Percentiles rank a stretch among this genome's conserved stretches.
These are phyloP conservation scores for Ophiosphaerella korrae DNA, from an alignment of 2,329 filamentous ascomycete species.

Conservation along the genomic window DNA sequence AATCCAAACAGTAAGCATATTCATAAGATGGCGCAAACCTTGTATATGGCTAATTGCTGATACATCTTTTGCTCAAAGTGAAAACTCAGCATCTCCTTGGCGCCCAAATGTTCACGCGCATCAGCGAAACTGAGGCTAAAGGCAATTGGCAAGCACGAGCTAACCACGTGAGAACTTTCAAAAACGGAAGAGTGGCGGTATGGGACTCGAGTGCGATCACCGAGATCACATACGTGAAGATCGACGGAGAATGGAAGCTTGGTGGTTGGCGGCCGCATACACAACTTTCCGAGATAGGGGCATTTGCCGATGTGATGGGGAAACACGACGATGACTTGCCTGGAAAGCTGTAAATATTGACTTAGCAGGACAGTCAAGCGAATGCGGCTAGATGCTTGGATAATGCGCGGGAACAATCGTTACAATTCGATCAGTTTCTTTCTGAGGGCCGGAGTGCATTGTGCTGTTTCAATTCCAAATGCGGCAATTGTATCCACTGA, in stretches of 20 bases:
- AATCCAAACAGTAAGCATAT: background rate
- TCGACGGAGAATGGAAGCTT: background rate
- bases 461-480: too few species aligned
- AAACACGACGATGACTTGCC: too few species aligned
- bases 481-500: too few species aligned
- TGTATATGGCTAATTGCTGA: background rate
- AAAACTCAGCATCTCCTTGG: background rate
- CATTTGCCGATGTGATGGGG: background rate
- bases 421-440: too few species aligned
- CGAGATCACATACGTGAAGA: background rate
- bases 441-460: too few species aligned
- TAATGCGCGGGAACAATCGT: too few species aligned
- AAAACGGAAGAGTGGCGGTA: background rate
- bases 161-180: background rate
- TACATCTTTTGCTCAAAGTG: background rate
- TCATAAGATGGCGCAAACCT: background rate
- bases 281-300: background rate
- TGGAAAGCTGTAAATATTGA: too few species aligned
- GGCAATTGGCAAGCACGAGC: background rate
- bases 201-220: background rate
- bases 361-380: too few species aligned
- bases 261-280: background rate
- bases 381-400: too few species aligned
- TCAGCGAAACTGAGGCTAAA: background rate
- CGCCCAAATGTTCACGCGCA: background rate